Evolutionary conservation across 108 stramenopile genomes (phyloP), one percentile per base, ranked within the genome.

Genomic region (Nannochloropsis salina): DNA sequence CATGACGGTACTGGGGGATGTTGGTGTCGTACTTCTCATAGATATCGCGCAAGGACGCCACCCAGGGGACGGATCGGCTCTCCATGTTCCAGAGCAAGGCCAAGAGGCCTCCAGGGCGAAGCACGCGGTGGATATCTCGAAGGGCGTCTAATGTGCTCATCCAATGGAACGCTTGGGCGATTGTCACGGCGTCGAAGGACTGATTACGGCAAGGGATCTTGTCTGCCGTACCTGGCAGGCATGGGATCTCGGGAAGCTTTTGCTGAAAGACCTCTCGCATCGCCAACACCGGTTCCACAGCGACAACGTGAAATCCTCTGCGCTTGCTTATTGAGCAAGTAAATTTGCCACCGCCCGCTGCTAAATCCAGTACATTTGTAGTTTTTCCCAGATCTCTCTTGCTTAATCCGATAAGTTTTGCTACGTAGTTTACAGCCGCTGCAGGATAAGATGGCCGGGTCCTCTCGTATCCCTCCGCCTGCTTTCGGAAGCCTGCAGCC

Each of bases 111-210:
- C 18, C 18, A 10, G 82, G 82, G 15, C 43, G 42, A 15, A 82
- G 43, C 12, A 82, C 43, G 12, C 82, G 82, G 18, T 82, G 82
- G 18, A 82, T 82, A 15, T 82, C 82, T 82, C 43, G 42, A 10
- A 82, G 43, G 82, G 42, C 10, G 10, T 42, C 42, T 10, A 43
- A 15, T 12, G 42, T 82, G 82, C 42, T 43, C 82, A 82, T 82
- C 82, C 82, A 82, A 82, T 82, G 82, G 18, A 82, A 82, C 42
- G 82, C 82, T 18, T 82, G 82, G 12, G 82, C 82, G 42, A 82
- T 18, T 12, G 43, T 82, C 42, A 82, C 82, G 18, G 82, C 82
- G 18, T 82, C 82, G 18, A 43, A 43, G 18, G 10, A 18, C 42
- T 82, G 10, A 82, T 82, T 18, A 10, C 42, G 12, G 42, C 10